A percentile compares a stretch with the other conserved stretches of the same genome.
phyloP scores from a whole-genome alignment of 208 protist species.

The Leishmania turanica region DNA sequence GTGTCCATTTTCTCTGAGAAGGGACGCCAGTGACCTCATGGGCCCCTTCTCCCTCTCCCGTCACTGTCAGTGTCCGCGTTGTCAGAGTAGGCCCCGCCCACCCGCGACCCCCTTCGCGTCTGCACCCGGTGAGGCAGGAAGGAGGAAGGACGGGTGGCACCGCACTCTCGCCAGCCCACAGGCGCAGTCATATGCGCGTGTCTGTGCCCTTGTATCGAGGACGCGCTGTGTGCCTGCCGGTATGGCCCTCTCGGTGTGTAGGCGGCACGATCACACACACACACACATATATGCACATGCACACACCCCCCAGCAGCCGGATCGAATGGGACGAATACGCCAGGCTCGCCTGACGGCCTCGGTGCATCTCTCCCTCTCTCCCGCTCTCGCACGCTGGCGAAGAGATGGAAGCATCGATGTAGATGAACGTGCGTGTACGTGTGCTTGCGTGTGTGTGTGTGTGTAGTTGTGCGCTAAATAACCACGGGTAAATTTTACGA shows the following conservation, averaged over 20 bases:
- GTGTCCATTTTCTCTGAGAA: background rate
- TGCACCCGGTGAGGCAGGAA: background rate
- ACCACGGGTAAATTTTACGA: background rate
- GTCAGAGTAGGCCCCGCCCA: background rate
- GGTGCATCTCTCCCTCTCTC: background rate
- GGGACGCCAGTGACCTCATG: background rate
- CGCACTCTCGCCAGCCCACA: background rate
- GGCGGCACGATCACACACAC: no score
- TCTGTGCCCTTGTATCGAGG: background rate
- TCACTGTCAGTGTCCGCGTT: background rate
- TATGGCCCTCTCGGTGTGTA: no score
- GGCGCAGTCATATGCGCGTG: background rate
- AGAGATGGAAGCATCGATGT: no score
- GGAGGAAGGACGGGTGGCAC: background rate
- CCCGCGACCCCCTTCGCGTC: background rate
- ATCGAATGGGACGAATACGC: background rate
- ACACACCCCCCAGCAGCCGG: background rate
- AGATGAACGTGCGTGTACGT: background rate
- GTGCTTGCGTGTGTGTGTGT: background rate
- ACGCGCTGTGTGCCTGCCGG: no score
- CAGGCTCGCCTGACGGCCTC: background rate
- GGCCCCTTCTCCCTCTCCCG: background rate
- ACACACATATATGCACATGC: background rate
- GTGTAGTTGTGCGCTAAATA: background rate
- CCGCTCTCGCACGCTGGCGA: background rate